These are phyloP conservation scores for Penicillium sp. DNA, from an alignment of 2,329 filamentous ascomycete species.

Conservation along the genomic window DNA sequence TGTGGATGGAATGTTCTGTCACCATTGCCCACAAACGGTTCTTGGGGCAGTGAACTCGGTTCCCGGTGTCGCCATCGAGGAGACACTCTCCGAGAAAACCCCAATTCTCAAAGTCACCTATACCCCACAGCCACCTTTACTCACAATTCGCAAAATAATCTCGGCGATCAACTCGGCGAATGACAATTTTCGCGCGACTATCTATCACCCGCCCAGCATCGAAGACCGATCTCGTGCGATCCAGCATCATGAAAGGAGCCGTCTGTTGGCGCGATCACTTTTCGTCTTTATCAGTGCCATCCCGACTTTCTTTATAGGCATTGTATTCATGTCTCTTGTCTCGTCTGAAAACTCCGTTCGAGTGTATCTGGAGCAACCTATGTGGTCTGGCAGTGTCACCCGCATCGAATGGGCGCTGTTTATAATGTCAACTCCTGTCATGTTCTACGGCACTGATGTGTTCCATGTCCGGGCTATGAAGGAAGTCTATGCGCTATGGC, in stretches of 20 bases:
- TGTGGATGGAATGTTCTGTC: constrained; percentile 72
- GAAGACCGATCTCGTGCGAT: constrained; percentile 77
- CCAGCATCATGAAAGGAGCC: constrained; percentile 65
- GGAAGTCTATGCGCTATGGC: constrained; percentile 76
- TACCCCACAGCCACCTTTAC: constrained; percentile 60
- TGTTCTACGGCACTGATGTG: constrained; percentile 79
- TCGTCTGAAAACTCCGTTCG: constrained; percentile 57
- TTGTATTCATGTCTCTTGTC: constrained; percentile 86
- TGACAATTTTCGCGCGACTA: constrained; percentile 61
- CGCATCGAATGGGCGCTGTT: constrained; percentile 77
- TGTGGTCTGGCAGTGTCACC: constrained; percentile 67
- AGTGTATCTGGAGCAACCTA: constrained; percentile 66
- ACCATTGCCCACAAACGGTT: constrained; percentile 61
- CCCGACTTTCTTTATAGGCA: constrained; percentile 81
- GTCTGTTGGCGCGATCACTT: constrained; percentile 67
- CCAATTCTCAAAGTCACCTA: constrained; percentile 73
- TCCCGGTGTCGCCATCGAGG: constrained; percentile 47
- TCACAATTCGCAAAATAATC: constrained; percentile 76
- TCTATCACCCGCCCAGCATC: constrained; percentile 77
- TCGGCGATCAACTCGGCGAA: constrained; percentile 65
- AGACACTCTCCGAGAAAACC: constrained; percentile 54
- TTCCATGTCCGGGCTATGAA: constrained; percentile 79
- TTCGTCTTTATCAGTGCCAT: constrained; percentile 69
- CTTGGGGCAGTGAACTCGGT: constrained; percentile 40
- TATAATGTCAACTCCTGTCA: constrained; percentile 78